Percentiles rank a stretch among this genome's conserved stretches.
These are phyloP conservation scores for Barnettozyma hawaiiensis DNA, from an alignment of 1,139 yeast genomes.

Conservation along the genomic window DNA sequence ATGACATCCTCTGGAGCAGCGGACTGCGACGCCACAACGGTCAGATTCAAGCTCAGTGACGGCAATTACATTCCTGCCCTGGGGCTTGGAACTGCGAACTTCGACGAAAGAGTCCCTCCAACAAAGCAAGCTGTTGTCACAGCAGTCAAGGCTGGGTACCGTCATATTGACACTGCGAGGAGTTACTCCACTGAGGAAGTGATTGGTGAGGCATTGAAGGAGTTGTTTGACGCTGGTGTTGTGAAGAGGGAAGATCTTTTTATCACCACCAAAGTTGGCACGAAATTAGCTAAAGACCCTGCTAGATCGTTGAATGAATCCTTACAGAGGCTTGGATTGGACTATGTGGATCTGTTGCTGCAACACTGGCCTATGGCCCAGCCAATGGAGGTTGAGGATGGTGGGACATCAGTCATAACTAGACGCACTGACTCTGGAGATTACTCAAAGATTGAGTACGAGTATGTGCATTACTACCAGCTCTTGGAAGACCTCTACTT, in stretches of 20 bases:
- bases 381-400: constrained; percentile 37
- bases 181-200: constrained; percentile 43
- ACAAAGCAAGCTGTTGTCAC: constrained; percentile 38
- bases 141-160: constrained; percentile 44
- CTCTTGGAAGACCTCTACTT: constrained; percentile 40
- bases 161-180: constrained; percentile 52
- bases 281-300: constrained; percentile 34
- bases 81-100: constrained; percentile 56
- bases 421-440: not conserved
- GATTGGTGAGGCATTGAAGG: constrained; percentile 45
- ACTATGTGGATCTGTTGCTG: constrained; percentile 50
- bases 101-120: constrained; percentile 28
- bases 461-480: constrained; percentile 43
- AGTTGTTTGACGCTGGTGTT: constrained; percentile 41
- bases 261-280: constrained; percentile 57
- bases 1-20: not conserved
- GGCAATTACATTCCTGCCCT: constrained; percentile 50
- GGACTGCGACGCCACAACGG: constrained; percentile 30
- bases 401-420: constrained; percentile 24
- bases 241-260: constrained; percentile 51
- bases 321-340: constrained; percentile 39
- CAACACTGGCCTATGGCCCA: constrained; percentile 59
- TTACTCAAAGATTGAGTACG: constrained; percentile 11
- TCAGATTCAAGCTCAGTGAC: constrained; percentile 38
- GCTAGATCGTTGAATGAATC: constrained; percentile 34